phyloP scores from a whole-genome alignment of 176 grass and related monocot species.

The Dactylis glomerata region DNA sequence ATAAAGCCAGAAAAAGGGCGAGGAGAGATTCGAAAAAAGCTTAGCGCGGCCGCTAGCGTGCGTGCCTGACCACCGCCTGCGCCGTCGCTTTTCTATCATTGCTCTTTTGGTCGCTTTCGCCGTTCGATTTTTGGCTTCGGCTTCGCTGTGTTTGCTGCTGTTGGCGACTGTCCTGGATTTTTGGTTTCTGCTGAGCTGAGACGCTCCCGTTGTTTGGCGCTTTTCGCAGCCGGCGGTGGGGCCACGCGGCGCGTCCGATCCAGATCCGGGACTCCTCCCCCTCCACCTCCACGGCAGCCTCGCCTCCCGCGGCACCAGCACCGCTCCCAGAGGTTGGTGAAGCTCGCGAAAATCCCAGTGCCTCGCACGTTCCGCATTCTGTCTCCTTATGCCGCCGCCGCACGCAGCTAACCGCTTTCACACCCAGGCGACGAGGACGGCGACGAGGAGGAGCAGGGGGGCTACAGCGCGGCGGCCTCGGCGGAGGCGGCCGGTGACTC shows the following conservation, averaged over 20 bases:
- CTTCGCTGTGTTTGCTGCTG: not conserved
- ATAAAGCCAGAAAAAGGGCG: conserved; percentile 25
- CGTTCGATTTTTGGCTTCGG: conserved; percentile 22
- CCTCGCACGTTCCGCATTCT: not conserved
- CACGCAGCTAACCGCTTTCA: conserved; percentile 1
- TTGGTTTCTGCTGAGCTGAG: conserved; percentile 8
- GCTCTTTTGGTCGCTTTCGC: conserved; percentile 28
- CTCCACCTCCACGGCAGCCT: conserved; percentile 16
- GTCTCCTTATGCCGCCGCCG: not conserved
- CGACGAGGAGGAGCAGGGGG: not conserved
- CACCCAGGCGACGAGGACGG: conserved; percentile 27
- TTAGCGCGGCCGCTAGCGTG: not conserved
- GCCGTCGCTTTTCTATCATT: conserved; percentile 42
- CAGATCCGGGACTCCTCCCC: conserved; percentile 39
- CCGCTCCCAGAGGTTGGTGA: conserved; percentile 41
- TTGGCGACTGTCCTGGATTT: not conserved
- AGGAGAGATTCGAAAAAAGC: conserved; percentile 26
- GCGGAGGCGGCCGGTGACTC: conserved; percentile 42
- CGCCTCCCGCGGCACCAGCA: conserved; percentile 45
- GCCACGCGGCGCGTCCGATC: conserved; percentile 30
- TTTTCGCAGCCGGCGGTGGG: conserved; percentile 40
- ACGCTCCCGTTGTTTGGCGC: conserved; percentile 8
- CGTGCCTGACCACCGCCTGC: not conserved
- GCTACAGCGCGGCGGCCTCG: not conserved
- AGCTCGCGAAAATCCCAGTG: not conserved